Conservation (phyloP, 2,329 filamentous ascomycete genomes). For the Graphiopsis chlorocephala region DNA sequence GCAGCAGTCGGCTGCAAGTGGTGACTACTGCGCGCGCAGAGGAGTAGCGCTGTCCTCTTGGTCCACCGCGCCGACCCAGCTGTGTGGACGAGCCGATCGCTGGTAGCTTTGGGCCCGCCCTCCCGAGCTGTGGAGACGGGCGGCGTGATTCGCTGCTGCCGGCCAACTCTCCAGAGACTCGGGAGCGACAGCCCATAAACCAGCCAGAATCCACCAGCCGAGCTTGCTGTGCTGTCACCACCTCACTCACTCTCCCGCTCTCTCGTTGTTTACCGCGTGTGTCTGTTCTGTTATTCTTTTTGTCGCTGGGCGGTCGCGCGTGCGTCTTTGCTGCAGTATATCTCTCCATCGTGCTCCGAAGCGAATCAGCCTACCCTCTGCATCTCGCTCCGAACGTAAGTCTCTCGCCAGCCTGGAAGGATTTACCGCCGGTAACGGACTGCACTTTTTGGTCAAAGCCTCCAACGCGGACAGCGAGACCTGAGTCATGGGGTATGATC, state of each 20-base stretch:
- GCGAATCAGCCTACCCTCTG: neutral
- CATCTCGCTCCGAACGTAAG: neutral
- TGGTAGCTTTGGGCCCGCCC: conserved; percentile 14
- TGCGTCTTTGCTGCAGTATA: conserved; percentile 7
- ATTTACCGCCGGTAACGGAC: neutral
- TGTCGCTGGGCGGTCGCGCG: conserved; percentile 2
- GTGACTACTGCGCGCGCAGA: neutral
- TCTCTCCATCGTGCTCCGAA: neutral
- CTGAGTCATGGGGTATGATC: conserved; percentile 8
- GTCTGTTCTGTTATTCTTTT: conserved; percentile 1
- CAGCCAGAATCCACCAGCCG: conserved; percentile 10
- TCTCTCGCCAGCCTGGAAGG: neutral
- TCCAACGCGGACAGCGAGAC: neutral
- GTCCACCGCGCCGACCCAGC: conserved; percentile 2
- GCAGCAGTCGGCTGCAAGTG: neutral
- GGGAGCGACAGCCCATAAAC: conserved; percentile 6
- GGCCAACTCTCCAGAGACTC: conserved; percentile 9
- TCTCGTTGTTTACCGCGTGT: neutral
- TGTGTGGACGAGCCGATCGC: neutral
- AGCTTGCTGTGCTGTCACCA: conserved; percentile 5
- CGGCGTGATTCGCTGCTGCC: conserved; percentile 12
- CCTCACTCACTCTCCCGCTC: neutral
- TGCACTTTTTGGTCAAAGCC: neutral
- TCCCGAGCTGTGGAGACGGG: conserved; percentile 14
- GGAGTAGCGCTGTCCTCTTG: neutral